These are phyloP conservation scores for Endothia cerciana DNA, from an alignment of 2,329 filamentous ascomycete species.

Conservation along the genomic window DNA sequence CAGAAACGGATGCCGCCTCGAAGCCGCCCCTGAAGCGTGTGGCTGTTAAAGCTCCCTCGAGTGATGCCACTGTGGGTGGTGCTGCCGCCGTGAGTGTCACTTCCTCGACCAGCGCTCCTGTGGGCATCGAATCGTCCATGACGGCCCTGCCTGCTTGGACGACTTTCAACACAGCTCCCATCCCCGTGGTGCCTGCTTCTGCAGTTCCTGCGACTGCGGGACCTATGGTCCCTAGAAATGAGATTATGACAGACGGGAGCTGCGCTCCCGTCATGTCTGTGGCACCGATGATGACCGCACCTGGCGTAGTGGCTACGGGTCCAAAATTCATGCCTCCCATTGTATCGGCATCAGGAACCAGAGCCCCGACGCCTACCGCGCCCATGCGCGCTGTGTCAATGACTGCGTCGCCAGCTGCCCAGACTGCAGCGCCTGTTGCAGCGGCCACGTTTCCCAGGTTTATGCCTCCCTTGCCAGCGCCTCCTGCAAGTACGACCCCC, in stretches of 20 bases:
- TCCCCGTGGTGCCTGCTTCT: no score
- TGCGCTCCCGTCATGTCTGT: not conserved
- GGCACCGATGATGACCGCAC: not conserved
- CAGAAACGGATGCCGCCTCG: not conserved
- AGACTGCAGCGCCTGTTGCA: no score
- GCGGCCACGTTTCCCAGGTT: no score
- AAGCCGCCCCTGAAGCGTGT: not conserved
- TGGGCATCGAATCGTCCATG: no score
- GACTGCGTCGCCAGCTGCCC: not conserved
- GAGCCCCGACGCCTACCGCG: not conserved
- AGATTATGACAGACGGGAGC: not conserved
- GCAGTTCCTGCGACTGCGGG: not conserved
- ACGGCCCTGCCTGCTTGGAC: not conserved
- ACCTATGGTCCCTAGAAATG: not conserved
- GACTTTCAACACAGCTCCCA: not conserved
- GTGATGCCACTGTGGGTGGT: not conserved
- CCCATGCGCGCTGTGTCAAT: not conserved
- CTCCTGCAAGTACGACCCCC: no score
- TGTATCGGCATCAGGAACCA: not conserved
- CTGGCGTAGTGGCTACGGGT: not conserved
- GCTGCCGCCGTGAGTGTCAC: not conserved
- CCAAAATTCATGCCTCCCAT: constrained; percentile 1
- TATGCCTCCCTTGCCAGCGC: no score
- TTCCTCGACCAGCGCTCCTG: not conserved
- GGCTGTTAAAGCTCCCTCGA: not conserved